These are phyloP conservation scores for Trichoderma harzianum DNA, from an alignment of 2,329 filamentous ascomycete genomes.

Conservation along the genomic window DNA sequence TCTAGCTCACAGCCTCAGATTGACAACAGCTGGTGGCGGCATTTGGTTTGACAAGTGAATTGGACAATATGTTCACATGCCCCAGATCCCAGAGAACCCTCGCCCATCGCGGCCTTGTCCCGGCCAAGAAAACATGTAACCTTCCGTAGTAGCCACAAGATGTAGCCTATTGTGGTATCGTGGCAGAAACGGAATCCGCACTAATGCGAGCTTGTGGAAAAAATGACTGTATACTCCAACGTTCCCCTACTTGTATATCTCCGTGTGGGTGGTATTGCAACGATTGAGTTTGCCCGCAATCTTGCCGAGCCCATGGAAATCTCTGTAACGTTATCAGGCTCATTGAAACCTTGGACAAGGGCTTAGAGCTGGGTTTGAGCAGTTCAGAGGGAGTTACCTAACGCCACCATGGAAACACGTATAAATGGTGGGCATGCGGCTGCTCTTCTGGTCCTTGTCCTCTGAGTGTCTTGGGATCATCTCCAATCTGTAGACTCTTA, in stretches of 20 bases:
- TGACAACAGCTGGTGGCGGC: background rate
- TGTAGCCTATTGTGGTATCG: background rate
- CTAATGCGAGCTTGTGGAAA: background rate
- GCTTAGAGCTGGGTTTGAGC: background rate
- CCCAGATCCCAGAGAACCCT: background rate
- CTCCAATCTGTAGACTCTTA: background rate
- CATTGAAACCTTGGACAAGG: background rate
- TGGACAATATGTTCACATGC: background rate
- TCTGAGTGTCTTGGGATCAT: background rate
- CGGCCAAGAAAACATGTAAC: background rate
- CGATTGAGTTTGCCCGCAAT: conserved; percentile 8
- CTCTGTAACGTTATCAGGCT: background rate
- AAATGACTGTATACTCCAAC: background rate
- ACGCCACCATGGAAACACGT: background rate
- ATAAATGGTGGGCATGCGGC: background rate
- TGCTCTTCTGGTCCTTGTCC: background rate
- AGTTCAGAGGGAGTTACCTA: background rate
- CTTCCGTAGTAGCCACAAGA: background rate
- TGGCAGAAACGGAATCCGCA: background rate
- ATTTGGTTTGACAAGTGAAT: background rate
- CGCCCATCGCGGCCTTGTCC: background rate
- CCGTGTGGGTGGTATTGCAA: background rate
- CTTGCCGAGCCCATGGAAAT: conserved; percentile 2
- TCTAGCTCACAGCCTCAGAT: background rate
- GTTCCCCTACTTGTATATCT: background rate